phyloP scores from a whole-genome alignment of 1,139 yeast genomes.

The Taphrina pruni region DNA sequence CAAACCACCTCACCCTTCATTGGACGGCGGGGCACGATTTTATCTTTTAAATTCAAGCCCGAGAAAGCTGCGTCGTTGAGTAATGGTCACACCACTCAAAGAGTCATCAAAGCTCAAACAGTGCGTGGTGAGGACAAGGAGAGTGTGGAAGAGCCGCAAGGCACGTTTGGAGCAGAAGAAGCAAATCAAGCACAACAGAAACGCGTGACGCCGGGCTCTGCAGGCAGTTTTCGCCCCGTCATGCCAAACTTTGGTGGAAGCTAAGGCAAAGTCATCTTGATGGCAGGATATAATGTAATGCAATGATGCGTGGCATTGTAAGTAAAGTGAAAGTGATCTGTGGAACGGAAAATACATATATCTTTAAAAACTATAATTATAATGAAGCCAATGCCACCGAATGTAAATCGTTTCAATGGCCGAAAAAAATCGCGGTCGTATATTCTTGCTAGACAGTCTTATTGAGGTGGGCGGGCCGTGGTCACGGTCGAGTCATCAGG shows the following conservation, averaged over 20 bases:
- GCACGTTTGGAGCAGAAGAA: neutral
- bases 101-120: neutral
- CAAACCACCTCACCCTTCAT: neutral
- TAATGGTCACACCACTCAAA: neutral
- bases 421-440: too few relatives aligned
- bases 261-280: too few relatives aligned
- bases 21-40: neutral
- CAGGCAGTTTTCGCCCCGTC: conserved; percentile 6
- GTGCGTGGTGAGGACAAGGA: neutral
- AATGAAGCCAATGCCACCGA: neutral
- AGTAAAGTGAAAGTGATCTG: neutral
- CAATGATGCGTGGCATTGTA: neutral
- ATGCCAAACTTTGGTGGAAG: conserved; percentile 9
- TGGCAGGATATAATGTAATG: too few relatives aligned
- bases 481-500: neutral
- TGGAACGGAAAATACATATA: neutral
- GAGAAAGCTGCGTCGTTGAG: neutral
- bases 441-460: too few relatives aligned
- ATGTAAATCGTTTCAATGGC: too few relatives aligned
- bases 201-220: neutral
- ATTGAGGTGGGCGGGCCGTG: too few relatives aligned
- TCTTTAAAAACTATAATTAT: neutral
- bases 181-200: neutral
- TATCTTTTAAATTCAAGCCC: neutral
- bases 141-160: neutral